A percentile compares a stretch with the other conserved stretches of the same genome.
phyloP scores from a whole-genome alignment of 257 asterid species.

The Striga asiatica region DNA sequence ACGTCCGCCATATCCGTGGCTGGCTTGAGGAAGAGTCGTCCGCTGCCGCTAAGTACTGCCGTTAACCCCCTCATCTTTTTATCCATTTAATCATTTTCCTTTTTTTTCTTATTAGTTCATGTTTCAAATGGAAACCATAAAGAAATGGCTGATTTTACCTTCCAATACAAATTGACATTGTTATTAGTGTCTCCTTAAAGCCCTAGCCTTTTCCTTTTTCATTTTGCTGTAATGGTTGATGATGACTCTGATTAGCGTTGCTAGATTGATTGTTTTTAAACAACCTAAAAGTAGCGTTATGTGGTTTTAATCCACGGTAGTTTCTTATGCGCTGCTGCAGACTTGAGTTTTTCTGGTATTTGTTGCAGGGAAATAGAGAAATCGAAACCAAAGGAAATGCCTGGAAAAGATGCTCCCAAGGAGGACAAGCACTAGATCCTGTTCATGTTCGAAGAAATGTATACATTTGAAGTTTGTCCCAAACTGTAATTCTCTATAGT shows the following conservation, averaged over 20 bases:
- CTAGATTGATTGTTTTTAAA: no score
- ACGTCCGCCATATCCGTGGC: slow-evolving; percentile 49
- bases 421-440: slow-evolving; percentile 41
- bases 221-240: not conserved
- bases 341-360: not conserved
- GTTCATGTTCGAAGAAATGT: no score
- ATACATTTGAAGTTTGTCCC: no score
- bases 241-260: no score
- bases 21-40: slow-evolving; percentile 75
- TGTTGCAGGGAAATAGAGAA: slow-evolving; percentile 53
- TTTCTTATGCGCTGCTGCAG: no score
- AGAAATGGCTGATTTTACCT: not conserved
- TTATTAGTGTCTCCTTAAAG: no score
- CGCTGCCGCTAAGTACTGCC: slow-evolving; percentile 43
- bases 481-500: no score
- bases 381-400: slow-evolving; percentile 52
- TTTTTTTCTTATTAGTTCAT: not conserved
- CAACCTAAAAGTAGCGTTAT: no score
- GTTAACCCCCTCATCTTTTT: not conserved
- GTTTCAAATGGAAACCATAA: not conserved
- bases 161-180: no score
- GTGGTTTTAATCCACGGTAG: no score
- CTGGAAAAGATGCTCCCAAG: slow-evolving; percentile 46
- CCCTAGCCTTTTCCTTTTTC: no score
- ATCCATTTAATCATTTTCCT: not conserved